Evolutionary conservation across 1,284 basidiomycete genomes (phyloP).

Genomic region (Fistulinella staudtii): DNA sequence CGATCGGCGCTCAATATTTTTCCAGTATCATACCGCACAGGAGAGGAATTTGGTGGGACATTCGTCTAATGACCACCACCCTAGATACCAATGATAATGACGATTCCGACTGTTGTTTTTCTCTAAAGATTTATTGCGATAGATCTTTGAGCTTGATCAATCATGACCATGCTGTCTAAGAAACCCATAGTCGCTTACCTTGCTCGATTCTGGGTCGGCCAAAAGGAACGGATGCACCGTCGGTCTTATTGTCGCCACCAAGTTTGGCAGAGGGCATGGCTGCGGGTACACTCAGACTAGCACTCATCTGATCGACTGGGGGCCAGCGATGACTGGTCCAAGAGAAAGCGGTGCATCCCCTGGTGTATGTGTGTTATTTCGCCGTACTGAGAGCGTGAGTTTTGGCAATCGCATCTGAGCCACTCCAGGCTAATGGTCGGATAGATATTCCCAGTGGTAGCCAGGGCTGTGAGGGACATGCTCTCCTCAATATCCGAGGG

Average conservation of each 20-base stretch:
- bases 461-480: conserved; percentile 39
- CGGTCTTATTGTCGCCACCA: conserved; percentile 28
- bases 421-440: conserved; percentile 7
- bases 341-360: conserved; percentile 38
- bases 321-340: conserved; percentile 21
- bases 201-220: conserved; percentile 30
- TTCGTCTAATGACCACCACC: conserved; percentile 43
- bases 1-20: conserved; percentile 9
- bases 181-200: conserved; percentile 32
- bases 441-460: conserved; percentile 46
- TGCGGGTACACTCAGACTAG: conserved; percentile 29
- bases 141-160: conserved; percentile 35
- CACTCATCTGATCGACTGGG: conserved; percentile 22
- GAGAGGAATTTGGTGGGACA: conserved; percentile 51
- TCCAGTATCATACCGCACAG: conserved; percentile 41
- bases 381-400: conserved; percentile 42
- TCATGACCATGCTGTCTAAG: conserved; percentile 36
- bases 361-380: conserved; percentile 38
- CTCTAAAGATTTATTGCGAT: conserved; percentile 40
- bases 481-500: conserved; percentile 40
- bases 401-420: conserved; percentile 14
- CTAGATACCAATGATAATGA: conserved; percentile 48
- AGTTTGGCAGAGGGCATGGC: conserved; percentile 26
- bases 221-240: conserved; percentile 25
- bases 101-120: conserved; percentile 23